Conservation (phyloP, 2,329 filamentous ascomycete species). For the Pyrenophora seminiperda region DNA sequence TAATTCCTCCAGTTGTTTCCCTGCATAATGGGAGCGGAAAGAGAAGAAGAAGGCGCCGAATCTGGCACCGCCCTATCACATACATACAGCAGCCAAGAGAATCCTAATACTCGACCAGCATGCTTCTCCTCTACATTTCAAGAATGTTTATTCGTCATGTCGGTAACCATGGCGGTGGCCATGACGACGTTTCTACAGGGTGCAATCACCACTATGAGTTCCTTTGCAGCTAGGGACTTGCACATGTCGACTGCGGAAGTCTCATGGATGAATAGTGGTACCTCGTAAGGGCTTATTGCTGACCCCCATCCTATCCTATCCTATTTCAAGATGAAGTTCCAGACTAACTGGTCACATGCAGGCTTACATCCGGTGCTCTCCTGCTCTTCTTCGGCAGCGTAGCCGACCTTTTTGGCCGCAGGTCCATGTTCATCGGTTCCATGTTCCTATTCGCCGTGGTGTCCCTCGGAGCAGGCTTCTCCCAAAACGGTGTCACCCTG, state of each 20-base stretch:
- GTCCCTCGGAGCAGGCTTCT: conserved; percentile 64
- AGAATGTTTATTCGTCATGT: conserved; percentile 68
- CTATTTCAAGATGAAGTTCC: background rate
- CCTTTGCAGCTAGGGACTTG: conserved; percentile 63
- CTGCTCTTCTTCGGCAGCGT: conserved; percentile 69
- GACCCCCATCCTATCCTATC: no score
- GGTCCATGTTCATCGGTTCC: conserved; percentile 63
- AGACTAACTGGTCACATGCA: conserved; percentile 25
- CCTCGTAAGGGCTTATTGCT: conserved; percentile 60
- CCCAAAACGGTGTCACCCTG: conserved; percentile 62
- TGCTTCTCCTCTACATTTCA: conserved; percentile 68
- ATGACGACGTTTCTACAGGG: conserved; percentile 66
- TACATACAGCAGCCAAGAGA: conserved; percentile 33
- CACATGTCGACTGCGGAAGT: conserved; percentile 69
- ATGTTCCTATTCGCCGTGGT: conserved; percentile 65
- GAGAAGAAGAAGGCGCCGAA: conserved; percentile 22
- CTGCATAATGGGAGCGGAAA: conserved; percentile 18
- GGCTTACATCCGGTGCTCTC: conserved; percentile 66
- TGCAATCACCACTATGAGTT: conserved; percentile 65
- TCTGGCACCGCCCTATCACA: conserved; percentile 16
- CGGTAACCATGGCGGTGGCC: conserved; percentile 69
- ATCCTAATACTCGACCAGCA: conserved; percentile 53
- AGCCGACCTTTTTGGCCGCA: conserved; percentile 70
- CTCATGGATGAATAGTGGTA: conserved; percentile 69
- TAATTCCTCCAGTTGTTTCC: background rate